Evolutionary conservation across 2,329 filamentous ascomycete species (phyloP).

Genomic region (Ceratocystis variospora): DNA sequence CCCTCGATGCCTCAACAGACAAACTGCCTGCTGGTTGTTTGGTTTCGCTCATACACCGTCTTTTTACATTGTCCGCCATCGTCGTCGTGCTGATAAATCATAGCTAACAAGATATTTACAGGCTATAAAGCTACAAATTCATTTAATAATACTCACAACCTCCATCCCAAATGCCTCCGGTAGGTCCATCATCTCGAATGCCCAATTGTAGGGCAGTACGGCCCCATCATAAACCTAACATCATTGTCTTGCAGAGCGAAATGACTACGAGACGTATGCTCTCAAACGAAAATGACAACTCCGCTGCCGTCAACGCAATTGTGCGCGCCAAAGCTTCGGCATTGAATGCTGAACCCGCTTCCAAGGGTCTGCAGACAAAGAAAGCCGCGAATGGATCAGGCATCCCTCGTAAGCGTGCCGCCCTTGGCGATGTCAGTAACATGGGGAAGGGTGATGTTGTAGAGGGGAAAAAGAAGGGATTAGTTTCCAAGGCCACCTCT

Average conservation of each 20-base stretch:
- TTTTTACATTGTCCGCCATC: not conserved
- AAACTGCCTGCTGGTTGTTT: not conserved
- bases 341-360: conserved; percentile 40
- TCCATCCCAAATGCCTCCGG: conserved; percentile 28
- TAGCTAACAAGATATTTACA: not conserved
- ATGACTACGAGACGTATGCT: conserved; percentile 41
- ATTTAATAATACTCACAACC: conserved; percentile 12
- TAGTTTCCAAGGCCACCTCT: conserved; percentile 60
- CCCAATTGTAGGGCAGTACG: not conserved
- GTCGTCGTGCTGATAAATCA: not conserved
- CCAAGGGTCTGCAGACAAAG: conserved; percentile 55
- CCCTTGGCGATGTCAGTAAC: conserved; percentile 91
- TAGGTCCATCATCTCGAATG: conserved; percentile 25
- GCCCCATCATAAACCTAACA: not conserved
- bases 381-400: conserved; percentile 43
- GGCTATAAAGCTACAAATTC: conserved; percentile 10
- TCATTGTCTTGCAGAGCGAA: conserved; percentile 18
- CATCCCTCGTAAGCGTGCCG: conserved; percentile 57
- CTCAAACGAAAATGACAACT: conserved; percentile 93
- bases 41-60: not conserved
- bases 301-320: conserved; percentile 63
- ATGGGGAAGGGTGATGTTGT: conserved; percentile 62
- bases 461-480: conserved; percentile 68
- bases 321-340: conserved; percentile 86
- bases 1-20: not conserved